phyloP scores from a whole-genome alignment of 306 rosid genomes.

The Calophaca sinica region DNA sequence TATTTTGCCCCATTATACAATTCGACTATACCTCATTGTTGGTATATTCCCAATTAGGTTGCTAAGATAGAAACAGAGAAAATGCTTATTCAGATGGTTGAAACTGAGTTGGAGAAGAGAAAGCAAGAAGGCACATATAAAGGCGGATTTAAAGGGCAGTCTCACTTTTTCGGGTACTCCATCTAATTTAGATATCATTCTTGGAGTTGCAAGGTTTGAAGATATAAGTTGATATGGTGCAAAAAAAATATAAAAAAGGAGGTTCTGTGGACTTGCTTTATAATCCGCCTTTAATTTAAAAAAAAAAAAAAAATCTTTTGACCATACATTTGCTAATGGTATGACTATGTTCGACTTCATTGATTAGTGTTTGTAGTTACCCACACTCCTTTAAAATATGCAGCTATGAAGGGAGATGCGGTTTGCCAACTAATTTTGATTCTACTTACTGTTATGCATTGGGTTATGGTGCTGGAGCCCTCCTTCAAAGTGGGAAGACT shows the following conservation, averaged over 20 bases:
- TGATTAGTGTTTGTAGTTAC: conserved; percentile 38
- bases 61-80: conserved; percentile 99
- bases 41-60: conserved; percentile 62
- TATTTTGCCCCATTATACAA: conserved; percentile 33
- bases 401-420: conserved; percentile 98
- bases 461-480: conserved; percentile 97
- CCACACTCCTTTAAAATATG: conserved; percentile 36
- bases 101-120: conserved; percentile 91
- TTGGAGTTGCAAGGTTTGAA: conserved; percentile 39
- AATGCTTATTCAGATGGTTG: conserved; percentile 99
- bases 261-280: conserved; percentile 20
- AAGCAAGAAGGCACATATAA: conserved; percentile 76
- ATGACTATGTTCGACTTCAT: conserved; percentile 24
- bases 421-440: conserved; percentile 96
- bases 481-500: conserved; percentile 88
- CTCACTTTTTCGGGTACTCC: conserved; percentile 97
- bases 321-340: conserved; percentile 20
- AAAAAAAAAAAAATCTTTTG: background rate
- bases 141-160: conserved; percentile 74
- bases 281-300: background rate
- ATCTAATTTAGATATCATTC: conserved; percentile 24
- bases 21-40: conserved; percentile 32
- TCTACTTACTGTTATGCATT: conserved; percentile 92
- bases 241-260: background rate
- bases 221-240: conserved; percentile 14